Evolutionary conservation across 2,329 filamentous ascomycete genomes (phyloP).

Genomic region (Alternaria infectoria): DNA sequence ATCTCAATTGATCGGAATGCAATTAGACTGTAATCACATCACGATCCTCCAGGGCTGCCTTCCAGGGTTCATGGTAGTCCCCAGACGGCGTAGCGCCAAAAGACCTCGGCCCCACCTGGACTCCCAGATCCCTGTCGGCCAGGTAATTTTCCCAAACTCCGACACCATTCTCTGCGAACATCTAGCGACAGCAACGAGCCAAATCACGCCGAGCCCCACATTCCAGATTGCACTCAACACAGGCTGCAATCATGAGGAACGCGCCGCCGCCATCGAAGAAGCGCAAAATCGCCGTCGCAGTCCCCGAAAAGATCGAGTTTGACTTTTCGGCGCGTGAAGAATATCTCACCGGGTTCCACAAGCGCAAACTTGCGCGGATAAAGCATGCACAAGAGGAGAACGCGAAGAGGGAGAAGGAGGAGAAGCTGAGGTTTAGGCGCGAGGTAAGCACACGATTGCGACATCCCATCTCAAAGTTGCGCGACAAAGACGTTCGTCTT

Average conservation of each 20-base stretch:
- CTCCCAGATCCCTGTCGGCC: conserved; percentile 26
- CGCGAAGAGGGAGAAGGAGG: conserved; percentile 76
- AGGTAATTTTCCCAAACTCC: conserved; percentile 27
- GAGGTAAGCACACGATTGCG: conserved; percentile 64
- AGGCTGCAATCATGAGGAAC: conserved; percentile 1
- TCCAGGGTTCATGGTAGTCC: neutral
- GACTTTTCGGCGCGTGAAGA: conserved; percentile 80
- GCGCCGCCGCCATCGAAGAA: conserved; percentile 41
- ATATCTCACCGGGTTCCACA: conserved; percentile 95
- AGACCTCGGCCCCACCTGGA: conserved; percentile 14
- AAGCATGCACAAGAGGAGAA: conserved; percentile 86
- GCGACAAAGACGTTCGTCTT: neutral
- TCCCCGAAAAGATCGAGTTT: conserved; percentile 83
- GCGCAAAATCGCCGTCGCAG: conserved; percentile 46
- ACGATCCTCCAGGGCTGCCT: neutral
- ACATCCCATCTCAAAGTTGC: neutral
- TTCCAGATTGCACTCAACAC: neutral
- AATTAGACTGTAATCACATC: neutral
- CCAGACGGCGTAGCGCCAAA: neutral
- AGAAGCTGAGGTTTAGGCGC: conserved; percentile 74
- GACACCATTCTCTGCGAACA: conserved; percentile 4
- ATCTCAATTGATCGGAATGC: neutral
- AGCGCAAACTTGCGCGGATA: conserved; percentile 84
- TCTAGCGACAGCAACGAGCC: neutral
- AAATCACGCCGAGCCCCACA: neutral